Conservation (phyloP, 257 asterid species). For the Fraxinus anomala region DNA sequence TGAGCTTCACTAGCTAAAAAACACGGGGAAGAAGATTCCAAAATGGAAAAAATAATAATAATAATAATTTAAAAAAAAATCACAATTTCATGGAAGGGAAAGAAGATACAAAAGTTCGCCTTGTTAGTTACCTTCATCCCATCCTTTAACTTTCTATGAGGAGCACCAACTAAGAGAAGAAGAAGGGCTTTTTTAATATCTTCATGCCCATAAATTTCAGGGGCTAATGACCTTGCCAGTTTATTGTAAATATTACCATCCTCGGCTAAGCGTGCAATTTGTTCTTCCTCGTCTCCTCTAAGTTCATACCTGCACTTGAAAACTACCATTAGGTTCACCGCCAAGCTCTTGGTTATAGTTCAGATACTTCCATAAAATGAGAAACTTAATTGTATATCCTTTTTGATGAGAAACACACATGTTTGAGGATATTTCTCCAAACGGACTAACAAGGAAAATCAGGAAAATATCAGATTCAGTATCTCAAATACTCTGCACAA, state of each 20-base stretch:
- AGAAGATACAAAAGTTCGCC: not conserved
- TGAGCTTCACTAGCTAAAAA: not conserved
- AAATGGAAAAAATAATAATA: no score
- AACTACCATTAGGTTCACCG: not conserved
- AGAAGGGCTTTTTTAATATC: conserved; percentile 94
- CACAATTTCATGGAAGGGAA: not conserved
- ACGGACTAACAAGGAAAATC: not conserved
- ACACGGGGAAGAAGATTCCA: not conserved
- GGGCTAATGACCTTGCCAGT: conserved; percentile 83
- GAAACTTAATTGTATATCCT: not conserved
- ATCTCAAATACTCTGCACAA: not conserved
- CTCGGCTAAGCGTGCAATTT: conserved; percentile 77
- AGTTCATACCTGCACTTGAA: conserved; percentile 55
- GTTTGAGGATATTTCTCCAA: not conserved
- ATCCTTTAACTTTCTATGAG: conserved; percentile 89
- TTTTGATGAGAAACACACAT: not conserved
- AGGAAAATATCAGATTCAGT: not conserved
- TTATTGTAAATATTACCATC: conserved; percentile 91
- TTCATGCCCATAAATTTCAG: conserved; percentile 93
- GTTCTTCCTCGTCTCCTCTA: conserved; percentile 78
- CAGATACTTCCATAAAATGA: not conserved
- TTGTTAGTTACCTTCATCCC: conserved; percentile 79
- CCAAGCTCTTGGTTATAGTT: not conserved
- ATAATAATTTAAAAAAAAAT: not conserved
- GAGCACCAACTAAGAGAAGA: conserved; percentile 96